Evolutionary conservation across 73 alveolate species (phyloP), one percentile per base, ranked within the genome.

Genomic region (Paramecium sonneborni): DNA sequence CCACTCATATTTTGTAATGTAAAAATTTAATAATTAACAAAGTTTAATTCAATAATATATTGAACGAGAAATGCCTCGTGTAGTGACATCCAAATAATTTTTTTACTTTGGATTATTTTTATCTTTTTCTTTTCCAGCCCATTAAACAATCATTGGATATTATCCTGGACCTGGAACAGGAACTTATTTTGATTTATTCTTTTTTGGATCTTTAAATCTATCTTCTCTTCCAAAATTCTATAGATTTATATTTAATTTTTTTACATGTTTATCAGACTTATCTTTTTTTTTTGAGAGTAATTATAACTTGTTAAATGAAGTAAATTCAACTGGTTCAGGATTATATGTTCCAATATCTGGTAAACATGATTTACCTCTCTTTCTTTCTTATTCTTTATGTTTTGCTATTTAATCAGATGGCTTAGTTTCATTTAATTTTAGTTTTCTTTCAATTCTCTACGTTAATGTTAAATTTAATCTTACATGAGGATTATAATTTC

Each of bases 401-500:
- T 69, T 69, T 20, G 91, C 56, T 34, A 88, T 88, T 44, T 52
- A 69, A 48, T 88, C 87, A 21, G 41, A 37, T 20, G 89, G 94
- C n/a, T 72, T 48, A 11, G 57, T 88, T 6, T 88, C 56, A 20
- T 88, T 67, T 0, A 44, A 2, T 69, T 88, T 76, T 8, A 88
- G 46, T 32, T 88, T 88, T 26, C 43, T 76, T 2, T 32, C 30
- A 11, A 88, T 43, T 39, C 91, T 88, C 93, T 85, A 85, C 30
- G 6, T 44, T 21, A 67, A 28, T 62, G 26, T 41, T n/a, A 39
- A 10, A 20, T 1, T 8, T 21, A 26, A 20, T 18, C 10, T 52
- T 86, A 86, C 93, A 41, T 88, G 76, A 18, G 94, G 94, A 88
- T 88, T 88, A 70, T 88, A 88, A 88, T 88, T 88, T 43, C 94